These are phyloP conservation scores for Coffea humblotiana DNA, from an alignment of 305 asterid species.

Conservation along the genomic window DNA sequence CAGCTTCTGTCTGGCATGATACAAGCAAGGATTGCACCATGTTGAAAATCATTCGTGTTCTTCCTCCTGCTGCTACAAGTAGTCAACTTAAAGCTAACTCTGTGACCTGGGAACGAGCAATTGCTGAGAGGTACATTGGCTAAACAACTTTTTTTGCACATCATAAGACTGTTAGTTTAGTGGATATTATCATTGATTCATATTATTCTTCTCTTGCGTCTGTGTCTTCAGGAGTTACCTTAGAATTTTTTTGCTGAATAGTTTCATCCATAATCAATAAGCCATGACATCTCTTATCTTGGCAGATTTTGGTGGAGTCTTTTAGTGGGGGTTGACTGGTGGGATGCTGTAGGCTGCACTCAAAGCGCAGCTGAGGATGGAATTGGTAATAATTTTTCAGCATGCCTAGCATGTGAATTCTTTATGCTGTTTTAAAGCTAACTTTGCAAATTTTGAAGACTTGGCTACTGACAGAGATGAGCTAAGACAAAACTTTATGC, in stretches of 20 bases:
- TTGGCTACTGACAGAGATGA: neutral
- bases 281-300: conserved; percentile 11
- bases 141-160: conserved; percentile 7
- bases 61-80: conserved; percentile 81
- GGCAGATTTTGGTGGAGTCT: conserved; percentile 99
- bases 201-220: neutral
- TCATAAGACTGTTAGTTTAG: neutral
- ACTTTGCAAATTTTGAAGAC: neutral
- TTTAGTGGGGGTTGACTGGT: conserved; percentile 99
- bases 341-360: conserved; percentile 99
- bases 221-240: neutral
- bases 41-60: conserved; percentile 86
- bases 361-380: conserved; percentile 99
- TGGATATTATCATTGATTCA: neutral
- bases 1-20: conserved; percentile 99
- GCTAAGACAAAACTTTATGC: neutral
- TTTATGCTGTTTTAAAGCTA: neutral
- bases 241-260: neutral
- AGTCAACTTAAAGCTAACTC: conserved; percentile 81
- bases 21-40: conserved; percentile 74
- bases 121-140: conserved; percentile 86
- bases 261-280: neutral
- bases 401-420: neutral
- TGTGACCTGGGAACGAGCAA: conserved; percentile 95
- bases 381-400: conserved; percentile 58